Conservation (phyloP, 495 filamentous ascomycete genomes). For the Penicillium riverlandense region DNA sequence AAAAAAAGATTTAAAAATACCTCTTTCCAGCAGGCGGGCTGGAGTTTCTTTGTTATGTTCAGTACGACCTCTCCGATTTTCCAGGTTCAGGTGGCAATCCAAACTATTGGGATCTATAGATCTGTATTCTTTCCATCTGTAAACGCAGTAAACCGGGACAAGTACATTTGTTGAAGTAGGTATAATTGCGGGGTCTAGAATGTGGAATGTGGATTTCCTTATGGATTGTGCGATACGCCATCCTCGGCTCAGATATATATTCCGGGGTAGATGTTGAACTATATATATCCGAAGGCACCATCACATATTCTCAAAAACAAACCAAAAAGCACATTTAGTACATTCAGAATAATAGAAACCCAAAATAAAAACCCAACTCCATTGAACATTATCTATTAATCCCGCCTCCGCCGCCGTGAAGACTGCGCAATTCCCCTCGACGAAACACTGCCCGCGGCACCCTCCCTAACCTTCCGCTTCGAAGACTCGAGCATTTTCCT, state of each 20-base stretch:
- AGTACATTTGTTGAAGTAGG: too few species aligned
- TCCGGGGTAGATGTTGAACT: too few species aligned
- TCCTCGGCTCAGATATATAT: too few species aligned
- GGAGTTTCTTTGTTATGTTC: conserved; percentile 33
- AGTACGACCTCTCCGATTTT: conserved; percentile 36
- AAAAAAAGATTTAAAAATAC: conserved; percentile 38
- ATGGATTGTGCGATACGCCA: too few species aligned
- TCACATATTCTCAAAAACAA: too few species aligned
- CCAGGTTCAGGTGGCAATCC: conserved; percentile 31
- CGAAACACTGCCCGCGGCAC: neutral
- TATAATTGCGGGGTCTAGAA: neutral
- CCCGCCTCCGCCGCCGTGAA: conserved; percentile 4
- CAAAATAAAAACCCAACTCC: neutral
- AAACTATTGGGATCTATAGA: conserved; percentile 22
- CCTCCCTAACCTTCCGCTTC: conserved; percentile 15
- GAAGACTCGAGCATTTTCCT: conserved; percentile 19
- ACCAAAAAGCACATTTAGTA: neutral
- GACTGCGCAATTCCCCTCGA: conserved; percentile 3
- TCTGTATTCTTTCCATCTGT: neutral
- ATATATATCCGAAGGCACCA: neutral
- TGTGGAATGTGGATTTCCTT: neutral
- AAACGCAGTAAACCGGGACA: too few species aligned
- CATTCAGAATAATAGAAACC: neutral
- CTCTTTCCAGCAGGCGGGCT: conserved; percentile 29
- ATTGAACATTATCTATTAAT: conserved; percentile 4